Base-by-base conservation (phyloP, 2,329 filamentous ascomycete genomes). In the Calonectria fujianensis region DNA sequence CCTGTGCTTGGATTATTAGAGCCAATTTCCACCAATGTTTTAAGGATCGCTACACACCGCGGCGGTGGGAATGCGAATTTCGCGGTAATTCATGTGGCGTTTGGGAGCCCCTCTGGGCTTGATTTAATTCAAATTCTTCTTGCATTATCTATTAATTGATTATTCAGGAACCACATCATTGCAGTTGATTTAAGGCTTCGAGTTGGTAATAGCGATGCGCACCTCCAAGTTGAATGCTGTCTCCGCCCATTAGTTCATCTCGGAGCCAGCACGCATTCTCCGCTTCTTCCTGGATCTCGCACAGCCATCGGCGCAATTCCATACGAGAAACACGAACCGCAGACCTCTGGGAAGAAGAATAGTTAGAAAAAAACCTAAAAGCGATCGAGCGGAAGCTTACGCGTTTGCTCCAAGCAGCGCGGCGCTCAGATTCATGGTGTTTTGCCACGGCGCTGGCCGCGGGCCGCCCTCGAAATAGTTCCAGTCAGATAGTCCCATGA, bases 391-490 rank as follows among this genome's bases (percentile, higher is more conserved):
- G 1, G 7, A 41, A n/a, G 4, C 59, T 64, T 64, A 64, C 37
- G 24, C 24, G n/a, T 45, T 64, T 45, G 24, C 18, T 14, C 24
- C 24, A 64, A 64, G 59, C 27, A 64, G 18, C 6, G 14, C 9
- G 18, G 20, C 24, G 37, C 59, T 41, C 3, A 45, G 1, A 13
- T 20, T 5, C 57, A 41, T 29, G 14, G 32, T 41, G 11, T 63
- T n/a, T 63, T 63, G 16, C 57, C 57, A 63, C 5, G 32, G 32
- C 7, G 57, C n/a, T 31, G 57, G 13, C 5, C 35, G 57, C 13
- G 57, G 57, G 35, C 57, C 37, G 27, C 35, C 35, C 39, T 63
- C 57, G 37, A 63, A 63, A 37, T 63, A 63, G 57, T 41, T 41
- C n/a, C n/a, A 63, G 20, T 63, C 57, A 2, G 57, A 63, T 5